phyloP scores from a whole-genome alignment of 768 basidiomycete genomes.

The Neoboletus brunneissimus region DNA sequence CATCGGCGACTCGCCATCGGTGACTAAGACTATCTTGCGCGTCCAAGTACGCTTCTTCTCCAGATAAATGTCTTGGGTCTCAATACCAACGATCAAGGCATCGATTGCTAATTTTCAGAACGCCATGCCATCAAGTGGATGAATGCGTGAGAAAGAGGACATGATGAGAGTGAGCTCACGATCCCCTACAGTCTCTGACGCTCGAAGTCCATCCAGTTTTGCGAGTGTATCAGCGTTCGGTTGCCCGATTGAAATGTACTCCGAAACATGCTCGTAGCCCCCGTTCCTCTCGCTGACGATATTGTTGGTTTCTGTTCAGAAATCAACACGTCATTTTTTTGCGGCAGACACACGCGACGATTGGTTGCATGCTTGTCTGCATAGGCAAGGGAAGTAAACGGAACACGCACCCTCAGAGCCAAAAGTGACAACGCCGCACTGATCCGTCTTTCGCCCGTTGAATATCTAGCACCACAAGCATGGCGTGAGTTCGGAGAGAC shows the following conservation, averaged over 20 bases:
- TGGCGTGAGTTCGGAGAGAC: not conserved
- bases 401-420: slow-evolving; percentile 64
- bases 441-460: slow-evolving; percentile 88
- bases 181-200: slow-evolving; percentile 60
- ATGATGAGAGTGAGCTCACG: slow-evolving; percentile 41
- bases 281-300: slow-evolving; percentile 55
- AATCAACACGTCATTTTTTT: not conserved
- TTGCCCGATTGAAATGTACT: slow-evolving; percentile 66
- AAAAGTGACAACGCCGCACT: slow-evolving; percentile 86
- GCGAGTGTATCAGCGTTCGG: slow-evolving; percentile 66
- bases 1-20: slow-evolving; percentile 78
- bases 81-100: slow-evolving; percentile 80
- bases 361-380: not conserved
- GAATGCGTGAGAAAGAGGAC: not conserved
- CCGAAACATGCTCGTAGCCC: slow-evolving; percentile 71
- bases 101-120: slow-evolving; percentile 60
- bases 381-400: not conserved
- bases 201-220: slow-evolving; percentile 56
- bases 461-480: slow-evolving; percentile 59
- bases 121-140: not conserved
- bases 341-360: not conserved
- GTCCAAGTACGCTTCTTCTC: slow-evolving; percentile 79
- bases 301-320: slow-evolving; percentile 58
- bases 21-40: slow-evolving; percentile 77
- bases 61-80: slow-evolving; percentile 71